Conservation (phyloP, 192 early-diverging fungal genomes). For the Phlyctochytrium planicorne region DNA sequence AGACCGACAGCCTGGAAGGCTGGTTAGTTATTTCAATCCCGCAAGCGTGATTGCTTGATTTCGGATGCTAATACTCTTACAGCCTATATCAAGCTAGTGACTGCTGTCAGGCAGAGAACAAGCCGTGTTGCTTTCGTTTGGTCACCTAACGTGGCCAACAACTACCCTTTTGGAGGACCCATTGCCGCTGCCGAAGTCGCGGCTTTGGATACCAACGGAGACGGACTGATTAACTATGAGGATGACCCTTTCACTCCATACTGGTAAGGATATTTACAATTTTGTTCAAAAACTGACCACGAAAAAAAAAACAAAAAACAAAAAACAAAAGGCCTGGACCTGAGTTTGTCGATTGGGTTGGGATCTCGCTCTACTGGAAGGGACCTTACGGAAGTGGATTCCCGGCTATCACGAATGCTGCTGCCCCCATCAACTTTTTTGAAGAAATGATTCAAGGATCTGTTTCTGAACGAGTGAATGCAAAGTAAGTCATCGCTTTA, state of each 20-base stretch:
- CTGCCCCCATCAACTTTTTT: conserved; percentile 11
- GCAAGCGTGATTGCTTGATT: no score
- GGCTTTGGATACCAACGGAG: conserved; percentile 6
- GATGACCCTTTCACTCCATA: conserved; percentile 22
- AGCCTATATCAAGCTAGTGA: conserved; percentile 1
- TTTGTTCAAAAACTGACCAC: no score
- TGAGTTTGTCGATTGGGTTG: conserved; percentile 28
- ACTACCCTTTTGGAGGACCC: conserved; percentile 25
- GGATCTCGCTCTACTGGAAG: conserved; percentile 6
- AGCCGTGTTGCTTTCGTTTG: conserved; percentile 14
- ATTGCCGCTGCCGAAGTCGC: background rate
- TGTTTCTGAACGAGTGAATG: background rate
- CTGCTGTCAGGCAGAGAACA: background rate
- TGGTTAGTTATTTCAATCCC: background rate
- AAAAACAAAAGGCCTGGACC: conserved; percentile 43
- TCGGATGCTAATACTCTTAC: no score
- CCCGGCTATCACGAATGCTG: conserved; percentile 16
- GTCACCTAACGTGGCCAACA: conserved; percentile 19
- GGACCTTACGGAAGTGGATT: conserved; percentile 5
- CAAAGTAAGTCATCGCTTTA: conserved; percentile 9
- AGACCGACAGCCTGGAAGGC: background rate
- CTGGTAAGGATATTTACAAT: background rate
- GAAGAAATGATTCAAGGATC: conserved; percentile 22
- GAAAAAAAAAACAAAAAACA: no score
- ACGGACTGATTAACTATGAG: conserved; percentile 1